A percentile compares a stretch with the other conserved stretches of the same genome.
Conservation (phyloP, 345 rosid species). For the Lepidium aucheri region DNA sequence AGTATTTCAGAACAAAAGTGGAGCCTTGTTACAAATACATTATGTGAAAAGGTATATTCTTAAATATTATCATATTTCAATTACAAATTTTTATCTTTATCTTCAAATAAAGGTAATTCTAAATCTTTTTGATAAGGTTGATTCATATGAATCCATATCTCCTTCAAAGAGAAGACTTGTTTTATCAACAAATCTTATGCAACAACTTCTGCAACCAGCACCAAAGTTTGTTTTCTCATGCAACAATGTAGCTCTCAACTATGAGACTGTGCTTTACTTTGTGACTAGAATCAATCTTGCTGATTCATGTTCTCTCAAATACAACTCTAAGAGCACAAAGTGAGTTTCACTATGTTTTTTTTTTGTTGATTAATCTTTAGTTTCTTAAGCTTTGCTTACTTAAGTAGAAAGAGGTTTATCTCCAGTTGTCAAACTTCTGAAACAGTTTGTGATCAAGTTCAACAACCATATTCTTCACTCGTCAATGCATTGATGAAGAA, state of each 20-base stretch:
- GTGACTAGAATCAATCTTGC: constrained; percentile 45
- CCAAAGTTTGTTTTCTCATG: constrained; percentile 32
- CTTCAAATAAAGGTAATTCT: background rate
- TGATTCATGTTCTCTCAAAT: constrained; percentile 41
- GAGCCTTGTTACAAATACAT: background rate
- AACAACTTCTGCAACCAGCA: constrained; percentile 51
- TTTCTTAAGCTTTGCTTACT: background rate
- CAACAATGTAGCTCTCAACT: constrained; percentile 31
- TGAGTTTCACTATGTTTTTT: constrained; percentile 16
- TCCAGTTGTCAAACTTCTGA: background rate
- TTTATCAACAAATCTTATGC: constrained; percentile 67
- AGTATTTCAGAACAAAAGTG: constrained; percentile 22
- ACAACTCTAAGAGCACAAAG: constrained; percentile 16
- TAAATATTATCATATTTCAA: background rate
- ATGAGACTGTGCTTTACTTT: constrained; percentile 42
- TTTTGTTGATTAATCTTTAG: too few relatives aligned
- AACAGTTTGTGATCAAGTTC: constrained; percentile 1
- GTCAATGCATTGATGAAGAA: constrained; percentile 42
- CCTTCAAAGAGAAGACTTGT: constrained; percentile 60
- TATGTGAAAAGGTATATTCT: constrained; percentile 15
- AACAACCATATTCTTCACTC: constrained; percentile 12
- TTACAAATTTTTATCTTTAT: background rate
- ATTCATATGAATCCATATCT: constrained; percentile 29
- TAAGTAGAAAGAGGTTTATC: background rate
- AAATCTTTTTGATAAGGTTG: constrained; percentile 22